Percentiles rank a stretch among this genome's conserved stretches.
These are phyloP conservation scores for Polyrhizophydium stewartii DNA, from an alignment of 371 early-diverging fungal species.

Conservation along the genomic window DNA sequence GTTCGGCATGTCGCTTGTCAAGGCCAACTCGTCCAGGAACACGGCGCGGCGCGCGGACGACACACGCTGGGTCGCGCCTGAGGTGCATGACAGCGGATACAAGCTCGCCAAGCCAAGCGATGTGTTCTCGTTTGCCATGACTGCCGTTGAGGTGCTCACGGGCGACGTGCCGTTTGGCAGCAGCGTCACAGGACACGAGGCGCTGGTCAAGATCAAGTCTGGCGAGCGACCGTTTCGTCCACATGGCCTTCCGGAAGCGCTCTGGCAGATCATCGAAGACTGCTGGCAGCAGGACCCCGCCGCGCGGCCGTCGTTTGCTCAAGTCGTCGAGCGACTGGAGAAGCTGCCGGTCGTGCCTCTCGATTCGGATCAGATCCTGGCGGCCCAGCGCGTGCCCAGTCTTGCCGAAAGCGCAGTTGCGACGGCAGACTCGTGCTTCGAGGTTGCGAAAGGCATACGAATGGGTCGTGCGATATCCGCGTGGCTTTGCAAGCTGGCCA, in stretches of 20 bases:
- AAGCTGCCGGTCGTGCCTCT: no score
- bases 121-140: conserved; percentile 36
- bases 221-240: conserved; percentile 9
- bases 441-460: no score
- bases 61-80: conserved; percentile 30
- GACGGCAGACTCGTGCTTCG: no score
- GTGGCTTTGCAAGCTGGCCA: no score
- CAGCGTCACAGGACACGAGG: not conserved
- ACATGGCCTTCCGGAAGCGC: not conserved
- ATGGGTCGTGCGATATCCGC: no score
- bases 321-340: not conserved
- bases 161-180: conserved; percentile 9
- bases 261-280: conserved; percentile 1
- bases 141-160: conserved; percentile 23
- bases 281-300: conserved; percentile 3
- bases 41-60: conserved; percentile 7
- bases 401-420: no score
- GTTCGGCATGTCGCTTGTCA: conserved; percentile 27
- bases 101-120: conserved; percentile 19
- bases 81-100: conserved; percentile 16
- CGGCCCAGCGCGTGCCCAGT: no score
- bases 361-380: no score
- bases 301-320: not conserved
- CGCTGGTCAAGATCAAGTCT: conserved; percentile 4
- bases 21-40: conserved; percentile 12